Evolutionary conservation across 495 filamentous ascomycete species (phyloP).

Genomic region (Xylaria venustula): DNA sequence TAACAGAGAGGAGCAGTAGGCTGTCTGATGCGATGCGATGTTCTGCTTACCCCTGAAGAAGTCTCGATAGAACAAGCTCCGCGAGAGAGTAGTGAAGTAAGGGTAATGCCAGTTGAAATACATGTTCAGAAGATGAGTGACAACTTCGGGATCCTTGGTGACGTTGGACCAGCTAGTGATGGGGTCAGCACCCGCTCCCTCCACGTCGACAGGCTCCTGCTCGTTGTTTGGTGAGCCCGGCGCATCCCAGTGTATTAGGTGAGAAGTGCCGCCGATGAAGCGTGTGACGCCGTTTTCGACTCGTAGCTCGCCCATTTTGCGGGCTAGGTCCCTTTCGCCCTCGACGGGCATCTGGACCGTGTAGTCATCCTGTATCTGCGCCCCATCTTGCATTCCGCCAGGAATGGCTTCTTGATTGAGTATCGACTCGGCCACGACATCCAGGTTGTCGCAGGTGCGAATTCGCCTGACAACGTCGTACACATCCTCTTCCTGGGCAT

Average conservation of each 20-base stretch:
- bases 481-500: slow-evolving; percentile 81
- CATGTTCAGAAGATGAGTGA: slow-evolving; percentile 90
- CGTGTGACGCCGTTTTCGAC: slow-evolving; percentile 87
- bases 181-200: slow-evolving; percentile 56
- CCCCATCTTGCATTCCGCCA: slow-evolving; percentile 44
- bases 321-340: slow-evolving; percentile 83
- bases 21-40: slow-evolving; percentile 44
- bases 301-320: slow-evolving; percentile 88
- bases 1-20: slow-evolving; percentile 84
- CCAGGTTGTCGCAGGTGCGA: slow-evolving; percentile 86
- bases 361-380: slow-evolving; percentile 37
- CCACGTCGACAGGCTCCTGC: slow-evolving; percentile 44
- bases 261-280: slow-evolving; percentile 93
- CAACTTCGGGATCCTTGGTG: slow-evolving; percentile 72
- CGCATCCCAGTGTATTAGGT: slow-evolving; percentile 68
- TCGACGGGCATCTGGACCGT: slow-evolving; percentile 49
- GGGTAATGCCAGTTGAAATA: slow-evolving; percentile 99
- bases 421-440: slow-evolving; percentile 83
- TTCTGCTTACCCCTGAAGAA: slow-evolving; percentile 64
- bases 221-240: slow-evolving; percentile 59
- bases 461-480: slow-evolving; percentile 81
- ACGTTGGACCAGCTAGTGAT: slow-evolving; percentile 85
- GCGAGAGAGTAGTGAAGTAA: slow-evolving; percentile 93
- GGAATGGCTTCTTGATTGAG: slow-evolving; percentile 47
- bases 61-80: slow-evolving; percentile 82